phyloP scores from a whole-genome alignment of 306 rosid genomes.

The Datisca glomerata region DNA sequence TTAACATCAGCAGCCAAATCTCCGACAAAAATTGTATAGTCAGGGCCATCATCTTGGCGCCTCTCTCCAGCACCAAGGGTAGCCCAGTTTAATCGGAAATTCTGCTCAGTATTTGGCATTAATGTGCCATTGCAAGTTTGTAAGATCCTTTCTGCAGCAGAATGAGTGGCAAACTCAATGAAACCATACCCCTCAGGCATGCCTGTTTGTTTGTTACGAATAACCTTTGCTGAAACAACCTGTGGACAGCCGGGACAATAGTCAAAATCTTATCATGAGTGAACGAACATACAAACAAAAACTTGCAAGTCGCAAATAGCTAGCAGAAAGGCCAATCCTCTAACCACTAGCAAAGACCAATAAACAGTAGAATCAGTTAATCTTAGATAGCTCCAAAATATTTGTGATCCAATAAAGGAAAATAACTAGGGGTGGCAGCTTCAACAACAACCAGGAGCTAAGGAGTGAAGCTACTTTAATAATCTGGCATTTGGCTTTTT shows the following conservation, averaged over 20 bases:
- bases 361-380: no score
- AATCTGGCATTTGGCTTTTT: no score
- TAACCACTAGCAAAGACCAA: no score
- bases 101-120: constrained; percentile 48
- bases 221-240: constrained; percentile 39
- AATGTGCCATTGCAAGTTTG: constrained; percentile 33
- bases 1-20: constrained; percentile 64
- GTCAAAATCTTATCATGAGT: no score
- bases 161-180: constrained; percentile 34
- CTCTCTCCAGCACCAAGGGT: constrained; percentile 59
- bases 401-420: no score
- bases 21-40: constrained; percentile 46
- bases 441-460: no score
- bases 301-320: no score
- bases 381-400: no score
- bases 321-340: no score
- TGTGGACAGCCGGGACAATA: constrained; percentile 9
- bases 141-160: constrained; percentile 35
- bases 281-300: no score
- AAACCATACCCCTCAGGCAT: constrained; percentile 55
- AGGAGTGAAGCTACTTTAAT: no score
- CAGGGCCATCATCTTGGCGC: constrained; percentile 57
- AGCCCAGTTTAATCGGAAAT: constrained; percentile 58
- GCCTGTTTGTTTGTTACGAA: constrained; percentile 42
- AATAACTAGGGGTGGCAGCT: no score